Evolutionary conservation across 2,329 filamentous ascomycete genomes (phyloP), one percentile per base, ranked within the genome.

Genomic region (Whalleya microplaca): DNA sequence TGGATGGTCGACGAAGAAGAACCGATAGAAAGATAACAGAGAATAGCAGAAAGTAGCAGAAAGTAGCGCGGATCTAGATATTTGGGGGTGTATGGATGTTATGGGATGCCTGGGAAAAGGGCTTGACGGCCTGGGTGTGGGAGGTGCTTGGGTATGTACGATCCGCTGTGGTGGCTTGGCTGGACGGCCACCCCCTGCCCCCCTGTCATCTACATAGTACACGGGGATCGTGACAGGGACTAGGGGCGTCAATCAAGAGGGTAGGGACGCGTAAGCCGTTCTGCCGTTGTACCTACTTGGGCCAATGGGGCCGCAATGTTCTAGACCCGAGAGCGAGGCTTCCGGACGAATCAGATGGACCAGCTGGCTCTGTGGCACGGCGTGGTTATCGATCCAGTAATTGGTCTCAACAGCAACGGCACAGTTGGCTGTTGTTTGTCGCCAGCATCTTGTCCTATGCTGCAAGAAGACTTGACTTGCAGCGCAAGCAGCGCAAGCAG

Each of bases 211-310:
- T n/a, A n/a, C n/a, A n/a, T n/a, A n/a, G n/a, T n/a, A n/a, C n/a
- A n/a, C n/a, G 45, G 58, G 45, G 32, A 59, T 66, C 62, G 63
- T 56, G 53, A 53, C 66, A 65, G 61, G 64, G 65, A 61, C 64
- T 65, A 27, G 51, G 62, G 62, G 61, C 57, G 59, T 64, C 62
- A 47, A 64, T 63, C 56, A 62, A 64, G 63, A 70, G 66, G 68
- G 66, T 66, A 67, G 58, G 71, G 71, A 70, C 72, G 72, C 72
- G 72, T 74, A 69, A 73, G 68, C 68, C 64, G 61, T 66, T 65
- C 58, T 61, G 65, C 58, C 53, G 58, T 51, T 50, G 45, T 56
- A 47, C 48, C 54, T 45, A 50, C 55, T 51, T 53, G 53, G 53
- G 49, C 57, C 57, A 58, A 59, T 61, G 51, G 48, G 48, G 42